Evolutionary conservation across 441 rosid genomes (phyloP).

Genomic region (Populus trichocarpa): DNA sequence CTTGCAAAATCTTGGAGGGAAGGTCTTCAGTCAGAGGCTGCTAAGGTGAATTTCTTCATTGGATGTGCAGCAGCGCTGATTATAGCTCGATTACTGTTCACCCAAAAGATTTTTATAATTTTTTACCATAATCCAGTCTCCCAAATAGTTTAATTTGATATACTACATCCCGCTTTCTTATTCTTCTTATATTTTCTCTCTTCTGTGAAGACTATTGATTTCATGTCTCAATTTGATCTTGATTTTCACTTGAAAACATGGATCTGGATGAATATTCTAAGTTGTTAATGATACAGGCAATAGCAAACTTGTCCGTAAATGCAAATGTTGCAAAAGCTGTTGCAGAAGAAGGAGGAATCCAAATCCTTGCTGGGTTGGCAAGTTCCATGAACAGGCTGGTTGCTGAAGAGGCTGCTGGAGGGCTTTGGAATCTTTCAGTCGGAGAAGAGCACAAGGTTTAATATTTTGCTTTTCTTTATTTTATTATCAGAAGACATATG

Average conservation of each 20-base stretch:
- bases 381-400: conserved; percentile 90
- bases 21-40: conserved; percentile 97
- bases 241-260: neutral
- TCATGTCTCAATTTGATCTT: conserved; percentile 8
- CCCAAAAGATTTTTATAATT: neutral
- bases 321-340: conserved; percentile 90
- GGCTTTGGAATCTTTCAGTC: conserved; percentile 98
- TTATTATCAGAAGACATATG: neutral
- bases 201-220: conserved; percentile 4
- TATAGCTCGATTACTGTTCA: neutral
- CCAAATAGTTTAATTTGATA: conserved; percentile 9
- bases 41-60: conserved; percentile 51
- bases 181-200: conserved; percentile 4
- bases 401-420: conserved; percentile 99
- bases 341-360: conserved; percentile 90
- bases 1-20: conserved; percentile 97
- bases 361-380: conserved; percentile 70
- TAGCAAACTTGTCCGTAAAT: conserved; percentile 94
- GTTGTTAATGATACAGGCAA: conserved; percentile 51
- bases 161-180: neutral
- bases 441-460: conserved; percentile 99
- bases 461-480: neutral
- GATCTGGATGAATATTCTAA: neutral
- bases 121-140: conserved; percentile 2
- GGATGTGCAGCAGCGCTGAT: neutral